Evolutionary conservation across 192 early-diverging fungal genomes (phyloP).

Genomic region (Podila horticola): DNA sequence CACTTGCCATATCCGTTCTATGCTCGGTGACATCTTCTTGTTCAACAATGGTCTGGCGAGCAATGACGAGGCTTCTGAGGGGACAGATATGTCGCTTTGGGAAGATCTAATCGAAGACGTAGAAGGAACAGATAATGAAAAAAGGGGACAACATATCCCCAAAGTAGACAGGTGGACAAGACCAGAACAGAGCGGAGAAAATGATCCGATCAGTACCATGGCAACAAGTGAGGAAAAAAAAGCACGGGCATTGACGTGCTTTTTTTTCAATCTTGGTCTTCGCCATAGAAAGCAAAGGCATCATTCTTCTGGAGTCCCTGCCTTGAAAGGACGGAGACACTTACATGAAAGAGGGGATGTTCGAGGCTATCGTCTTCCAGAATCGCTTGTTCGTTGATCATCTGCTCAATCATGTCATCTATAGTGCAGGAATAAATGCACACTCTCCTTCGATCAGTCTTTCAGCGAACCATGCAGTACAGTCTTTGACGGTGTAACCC

Average conservation of each 20-base stretch:
- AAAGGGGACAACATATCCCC: background rate
- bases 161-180: background rate
- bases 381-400: background rate
- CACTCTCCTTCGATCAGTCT: too few species aligned
- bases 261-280: background rate
- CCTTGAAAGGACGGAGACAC: background rate
- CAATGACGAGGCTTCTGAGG: constrained; percentile 1
- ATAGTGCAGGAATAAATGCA: background rate
- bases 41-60: constrained; percentile 34
- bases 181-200: background rate
- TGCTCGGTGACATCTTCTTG: constrained; percentile 20
- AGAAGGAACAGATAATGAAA: background rate
- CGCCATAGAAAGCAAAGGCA: too few species aligned
- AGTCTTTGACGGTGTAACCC: too few species aligned
- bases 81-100: constrained; percentile 15
- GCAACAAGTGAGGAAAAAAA: background rate
- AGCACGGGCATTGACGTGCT: background rate
- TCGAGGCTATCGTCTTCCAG: background rate
- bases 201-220: background rate
- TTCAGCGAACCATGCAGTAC: too few species aligned
- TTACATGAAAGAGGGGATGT: background rate
- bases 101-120: background rate
- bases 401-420: background rate
- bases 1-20: constrained; percentile 24
- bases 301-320: too few species aligned